These are phyloP conservation scores for Xerocomellus intermedius DNA, from an alignment of 768 basidiomycete genomes.

Conservation along the genomic window DNA sequence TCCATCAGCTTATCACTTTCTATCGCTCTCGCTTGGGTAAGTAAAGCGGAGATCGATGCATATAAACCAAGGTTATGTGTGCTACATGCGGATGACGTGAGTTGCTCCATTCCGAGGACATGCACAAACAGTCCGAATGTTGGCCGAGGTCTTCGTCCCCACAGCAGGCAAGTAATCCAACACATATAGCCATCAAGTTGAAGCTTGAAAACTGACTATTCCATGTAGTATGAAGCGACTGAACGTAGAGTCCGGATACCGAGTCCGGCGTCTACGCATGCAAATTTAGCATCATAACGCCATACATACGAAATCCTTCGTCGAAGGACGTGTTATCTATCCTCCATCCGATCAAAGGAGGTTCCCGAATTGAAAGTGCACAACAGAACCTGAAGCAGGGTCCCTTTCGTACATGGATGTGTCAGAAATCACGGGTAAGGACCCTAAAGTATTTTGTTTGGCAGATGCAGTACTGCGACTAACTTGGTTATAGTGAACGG, in stretches of 20 bases:
- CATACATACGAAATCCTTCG: neutral
- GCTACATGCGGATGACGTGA: neutral
- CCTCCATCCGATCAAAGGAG: neutral
- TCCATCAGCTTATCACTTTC: neutral
- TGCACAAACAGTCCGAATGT: neutral
- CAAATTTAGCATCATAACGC: neutral
- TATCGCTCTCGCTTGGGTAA: neutral
- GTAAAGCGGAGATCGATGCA: conserved; percentile 4
- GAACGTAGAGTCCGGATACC: neutral
- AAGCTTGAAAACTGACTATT: neutral
- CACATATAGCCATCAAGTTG: neutral
- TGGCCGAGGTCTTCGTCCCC: neutral
- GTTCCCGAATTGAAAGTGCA: neutral
- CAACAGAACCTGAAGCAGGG: neutral
- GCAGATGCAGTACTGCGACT: neutral
- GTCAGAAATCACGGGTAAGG: neutral
- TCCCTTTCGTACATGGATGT: neutral
- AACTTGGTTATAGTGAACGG: conserved; percentile 7
- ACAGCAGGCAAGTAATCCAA: neutral
- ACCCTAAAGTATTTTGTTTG: neutral
- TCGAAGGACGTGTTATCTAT: neutral
- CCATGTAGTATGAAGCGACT: neutral
- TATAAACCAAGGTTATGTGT: neutral
- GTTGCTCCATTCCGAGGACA: neutral
- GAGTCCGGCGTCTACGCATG: neutral